These are phyloP conservation scores for Aspergillus neotritici DNA, from an alignment of 2,329 filamentous ascomycete genomes.

Conservation along the genomic window DNA sequence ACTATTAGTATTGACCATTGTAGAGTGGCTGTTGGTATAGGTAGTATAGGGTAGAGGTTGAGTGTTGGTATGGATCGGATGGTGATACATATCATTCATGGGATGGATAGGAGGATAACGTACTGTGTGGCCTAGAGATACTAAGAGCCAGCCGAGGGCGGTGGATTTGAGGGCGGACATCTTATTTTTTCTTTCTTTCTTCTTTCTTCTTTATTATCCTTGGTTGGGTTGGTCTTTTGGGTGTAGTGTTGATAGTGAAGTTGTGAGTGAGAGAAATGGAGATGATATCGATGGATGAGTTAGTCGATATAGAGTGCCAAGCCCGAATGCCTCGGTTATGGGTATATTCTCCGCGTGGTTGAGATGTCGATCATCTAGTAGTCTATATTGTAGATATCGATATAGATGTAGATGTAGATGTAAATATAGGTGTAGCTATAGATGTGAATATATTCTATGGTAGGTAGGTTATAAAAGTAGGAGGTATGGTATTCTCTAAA, in stretches of 20 bases:
- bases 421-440: too few relatives aligned
- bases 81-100: background rate
- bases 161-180: conserved; percentile 10
- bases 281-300: background rate
- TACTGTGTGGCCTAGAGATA: conserved; percentile 18
- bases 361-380: too few relatives aligned
- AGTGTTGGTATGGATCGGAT: background rate
- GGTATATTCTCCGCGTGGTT: background rate
- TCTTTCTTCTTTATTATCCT: too few relatives aligned
- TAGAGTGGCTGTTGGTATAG: too few relatives aligned
- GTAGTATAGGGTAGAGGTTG: background rate
- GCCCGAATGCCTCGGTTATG: background rate
- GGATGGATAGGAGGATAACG: background rate
- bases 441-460: too few relatives aligned
- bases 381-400: too few relatives aligned
- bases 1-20: conserved; percentile 5
- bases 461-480: too few relatives aligned
- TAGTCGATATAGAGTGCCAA: background rate
- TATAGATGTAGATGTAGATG: too few relatives aligned
- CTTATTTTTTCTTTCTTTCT: background rate
- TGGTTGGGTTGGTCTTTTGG: too few relatives aligned
- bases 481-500: too few relatives aligned
- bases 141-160: conserved; percentile 12
- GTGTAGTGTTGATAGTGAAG: background rate
- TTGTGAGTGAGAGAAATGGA: background rate